Conservation (phyloP, 805 yeast genomes). For the Tetrapisispora phaffii region DNA sequence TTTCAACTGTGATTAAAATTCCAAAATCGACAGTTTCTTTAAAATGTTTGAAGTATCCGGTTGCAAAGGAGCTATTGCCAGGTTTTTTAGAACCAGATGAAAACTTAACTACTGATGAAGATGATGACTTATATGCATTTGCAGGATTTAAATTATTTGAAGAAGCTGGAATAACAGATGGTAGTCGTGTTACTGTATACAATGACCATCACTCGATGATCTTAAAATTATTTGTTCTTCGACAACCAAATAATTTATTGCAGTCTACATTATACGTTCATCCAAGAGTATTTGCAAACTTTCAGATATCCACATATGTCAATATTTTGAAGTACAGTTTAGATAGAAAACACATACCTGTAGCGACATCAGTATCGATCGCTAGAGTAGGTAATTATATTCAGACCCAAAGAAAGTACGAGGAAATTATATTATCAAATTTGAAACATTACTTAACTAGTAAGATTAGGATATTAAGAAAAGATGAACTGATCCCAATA, state of each 20-base stretch:
- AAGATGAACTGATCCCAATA: constrained; percentile 68
- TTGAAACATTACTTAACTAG: constrained; percentile 53
- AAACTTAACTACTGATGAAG: constrained; percentile 7
- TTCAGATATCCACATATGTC: constrained; percentile 5
- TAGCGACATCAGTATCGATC: constrained; percentile 18
- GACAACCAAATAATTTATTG: constrained; percentile 16
- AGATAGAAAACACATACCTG: constrained; percentile 7
- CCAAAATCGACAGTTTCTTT: not conserved
- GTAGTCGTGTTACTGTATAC: constrained; percentile 12
- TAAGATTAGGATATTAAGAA: constrained; percentile 45
- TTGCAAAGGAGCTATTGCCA: constrained; percentile 8
- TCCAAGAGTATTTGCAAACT: constrained; percentile 20
- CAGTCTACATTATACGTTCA: constrained; percentile 11
- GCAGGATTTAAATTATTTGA: constrained; percentile 12
- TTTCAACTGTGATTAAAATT: not conserved
- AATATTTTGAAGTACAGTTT: constrained; percentile 6
- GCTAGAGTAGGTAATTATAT: constrained; percentile 21
- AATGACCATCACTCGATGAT: constrained; percentile 6
- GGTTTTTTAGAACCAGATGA: constrained; percentile 6
- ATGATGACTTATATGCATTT: constrained; percentile 24
- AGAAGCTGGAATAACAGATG: constrained; percentile 18
- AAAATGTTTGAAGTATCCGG: constrained; percentile 10
- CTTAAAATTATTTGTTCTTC: constrained; percentile 14
- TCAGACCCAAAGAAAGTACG: constrained; percentile 23
- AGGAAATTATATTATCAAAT: constrained; percentile 39